These are phyloP conservation scores for Suillus bovinus DNA, from an alignment of 768 basidiomycete species.

Conservation along the genomic window DNA sequence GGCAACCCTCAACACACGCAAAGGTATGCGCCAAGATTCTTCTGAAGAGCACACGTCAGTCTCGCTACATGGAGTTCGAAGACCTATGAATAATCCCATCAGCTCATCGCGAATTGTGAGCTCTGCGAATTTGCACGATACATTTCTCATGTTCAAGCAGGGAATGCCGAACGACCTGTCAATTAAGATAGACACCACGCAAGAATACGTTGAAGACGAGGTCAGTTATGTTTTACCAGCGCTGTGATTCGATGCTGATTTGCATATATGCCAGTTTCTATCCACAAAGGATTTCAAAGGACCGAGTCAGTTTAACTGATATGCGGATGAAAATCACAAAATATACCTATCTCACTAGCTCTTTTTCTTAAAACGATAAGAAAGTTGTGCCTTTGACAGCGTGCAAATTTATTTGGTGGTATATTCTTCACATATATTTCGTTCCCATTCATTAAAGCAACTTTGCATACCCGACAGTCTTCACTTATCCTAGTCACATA, in stretches of 20 bases:
- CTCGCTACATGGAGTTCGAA: not conserved
- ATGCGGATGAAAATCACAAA: not conserved
- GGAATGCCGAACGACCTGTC: slow-evolving; percentile 49
- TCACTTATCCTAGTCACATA: not conserved
- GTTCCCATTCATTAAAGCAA: not conserved
- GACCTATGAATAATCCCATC: slow-evolving; percentile 8
- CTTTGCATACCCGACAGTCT: not conserved
- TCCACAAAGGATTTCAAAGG: not conserved
- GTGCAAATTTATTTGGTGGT: not conserved
- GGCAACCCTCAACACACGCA: slow-evolving; percentile 52
- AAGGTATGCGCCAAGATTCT: slow-evolving; percentile 37
- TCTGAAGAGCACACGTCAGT: not conserved
- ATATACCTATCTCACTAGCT: not conserved
- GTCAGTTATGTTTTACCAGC: slow-evolving; percentile 15
- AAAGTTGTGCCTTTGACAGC: not conserved
- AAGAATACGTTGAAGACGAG: slow-evolving; percentile 47
- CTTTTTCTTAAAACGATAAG: not conserved
- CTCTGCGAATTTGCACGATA: not conserved
- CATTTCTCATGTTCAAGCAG: slow-evolving; percentile 8
- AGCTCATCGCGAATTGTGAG: slow-evolving; percentile 15
- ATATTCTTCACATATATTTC: not conserved
- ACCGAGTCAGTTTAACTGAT: not conserved
- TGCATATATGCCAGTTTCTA: not conserved
- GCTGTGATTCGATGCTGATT: not conserved
- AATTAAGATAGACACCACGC: slow-evolving; percentile 63